Conservation (phyloP, 768 basidiomycete species). For the Suillus bovinus region DNA sequence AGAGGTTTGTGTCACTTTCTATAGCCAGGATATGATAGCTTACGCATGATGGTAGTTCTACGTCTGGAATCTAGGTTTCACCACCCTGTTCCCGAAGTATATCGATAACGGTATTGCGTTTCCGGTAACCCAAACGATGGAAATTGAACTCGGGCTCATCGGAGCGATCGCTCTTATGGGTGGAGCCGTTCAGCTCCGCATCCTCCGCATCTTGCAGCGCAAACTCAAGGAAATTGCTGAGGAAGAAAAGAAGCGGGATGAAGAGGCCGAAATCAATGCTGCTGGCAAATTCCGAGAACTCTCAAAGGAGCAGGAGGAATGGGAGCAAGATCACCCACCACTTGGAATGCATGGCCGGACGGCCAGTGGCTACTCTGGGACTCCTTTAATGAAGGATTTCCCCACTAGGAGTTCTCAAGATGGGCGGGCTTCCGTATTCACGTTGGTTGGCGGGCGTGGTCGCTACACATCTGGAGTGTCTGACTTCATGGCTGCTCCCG, state of each 20-base stretch:
- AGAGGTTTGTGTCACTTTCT: conserved; percentile 56
- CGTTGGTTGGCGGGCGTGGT: conserved; percentile 51
- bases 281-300: conserved; percentile 66
- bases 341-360: conserved; percentile 59
- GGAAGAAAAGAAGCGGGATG: conserved; percentile 71
- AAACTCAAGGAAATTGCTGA: conserved; percentile 79
- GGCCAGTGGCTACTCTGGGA: conserved; percentile 62
- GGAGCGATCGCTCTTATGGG: conserved; percentile 85
- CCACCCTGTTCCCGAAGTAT: conserved; percentile 76
- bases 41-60: conserved; percentile 66
- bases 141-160: conserved; percentile 89
- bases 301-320: conserved; percentile 71
- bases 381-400: conserved; percentile 67
- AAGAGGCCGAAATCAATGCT: conserved; percentile 74
- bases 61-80: conserved; percentile 92
- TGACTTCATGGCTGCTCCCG: conserved; percentile 66
- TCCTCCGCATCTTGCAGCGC: conserved; percentile 75
- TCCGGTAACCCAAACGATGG: conserved; percentile 87
- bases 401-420: conserved; percentile 51
- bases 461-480: conserved; percentile 70
- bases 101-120: conserved; percentile 65
- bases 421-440: conserved; percentile 44
- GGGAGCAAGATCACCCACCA: conserved; percentile 85
- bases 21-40: conserved; percentile 11
- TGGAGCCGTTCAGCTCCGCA: conserved; percentile 85